Percentiles rank a stretch among this genome's conserved stretches.
These are phyloP conservation scores for Colletotrichum sublineola DNA, from an alignment of 2,329 filamentous ascomycete species.

Conservation along the genomic window DNA sequence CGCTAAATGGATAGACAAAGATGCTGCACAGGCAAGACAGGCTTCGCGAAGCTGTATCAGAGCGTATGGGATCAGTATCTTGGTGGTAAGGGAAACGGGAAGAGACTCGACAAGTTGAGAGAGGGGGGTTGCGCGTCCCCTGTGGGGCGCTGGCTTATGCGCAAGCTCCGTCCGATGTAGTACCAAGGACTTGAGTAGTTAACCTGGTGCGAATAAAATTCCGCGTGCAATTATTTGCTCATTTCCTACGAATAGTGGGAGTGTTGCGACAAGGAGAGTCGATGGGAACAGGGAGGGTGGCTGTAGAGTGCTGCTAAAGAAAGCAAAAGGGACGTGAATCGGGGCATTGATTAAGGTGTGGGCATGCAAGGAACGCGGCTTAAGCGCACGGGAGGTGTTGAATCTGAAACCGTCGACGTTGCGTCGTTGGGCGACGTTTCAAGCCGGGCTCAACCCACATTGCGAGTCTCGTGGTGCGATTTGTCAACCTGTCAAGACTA, in stretches of 20 bases:
- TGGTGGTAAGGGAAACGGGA: slow-evolving; percentile 25
- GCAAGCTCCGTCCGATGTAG: slow-evolving; percentile 36
- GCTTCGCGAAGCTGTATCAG: slow-evolving; percentile 40
- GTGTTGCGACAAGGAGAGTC: slow-evolving; percentile 2
- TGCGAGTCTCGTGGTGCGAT: slow-evolving; percentile 32
- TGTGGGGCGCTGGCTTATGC: slow-evolving; percentile 42
- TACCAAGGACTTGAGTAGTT: slow-evolving; percentile 1
- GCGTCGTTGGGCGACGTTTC: slow-evolving; percentile 42
- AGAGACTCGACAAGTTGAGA: slow-evolving; percentile 27
- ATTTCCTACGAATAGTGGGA: not conserved
- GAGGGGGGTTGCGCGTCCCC: slow-evolving; percentile 42
- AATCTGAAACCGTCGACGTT: slow-evolving; percentile 42
- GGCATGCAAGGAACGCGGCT: slow-evolving; percentile 42
- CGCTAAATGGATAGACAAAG: slow-evolving; percentile 18
- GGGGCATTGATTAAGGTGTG: slow-evolving; percentile 38
- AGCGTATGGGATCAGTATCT: slow-evolving; percentile 39
- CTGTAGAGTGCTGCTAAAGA: slow-evolving; percentile 39
- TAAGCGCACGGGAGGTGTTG: slow-evolving; percentile 39
- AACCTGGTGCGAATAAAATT: not conserved
- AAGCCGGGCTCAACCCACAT: slow-evolving; percentile 38
- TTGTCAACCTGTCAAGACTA: slow-evolving; percentile 27
- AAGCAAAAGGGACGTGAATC: slow-evolving; percentile 38
- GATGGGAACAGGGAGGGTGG: slow-evolving; percentile 31
- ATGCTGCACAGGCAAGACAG: slow-evolving; percentile 35
- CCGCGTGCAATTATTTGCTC: not conserved